Percentiles rank a stretch among this genome's conserved stretches.
Conservation (phyloP, 176 grass and related monocot genomes). For the Canna indica region DNA sequence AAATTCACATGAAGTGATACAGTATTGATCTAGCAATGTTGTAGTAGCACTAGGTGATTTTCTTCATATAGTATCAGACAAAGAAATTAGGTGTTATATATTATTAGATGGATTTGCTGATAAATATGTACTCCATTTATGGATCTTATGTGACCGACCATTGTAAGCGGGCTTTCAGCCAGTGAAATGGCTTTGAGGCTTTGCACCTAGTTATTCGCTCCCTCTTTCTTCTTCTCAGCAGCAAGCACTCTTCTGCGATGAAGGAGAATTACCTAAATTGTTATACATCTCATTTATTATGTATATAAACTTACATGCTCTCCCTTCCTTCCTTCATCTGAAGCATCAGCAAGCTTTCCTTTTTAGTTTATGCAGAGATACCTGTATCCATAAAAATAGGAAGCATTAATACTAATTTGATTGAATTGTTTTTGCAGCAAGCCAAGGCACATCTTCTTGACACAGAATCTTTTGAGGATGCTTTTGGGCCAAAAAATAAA, state of each 20-base stretch:
- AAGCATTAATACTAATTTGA: neutral
- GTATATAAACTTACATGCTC: no score
- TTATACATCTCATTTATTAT: no score
- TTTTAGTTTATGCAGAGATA: no score
- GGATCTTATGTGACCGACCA: neutral
- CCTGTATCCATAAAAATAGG: neutral
- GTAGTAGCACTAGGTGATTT: no score
- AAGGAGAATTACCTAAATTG: no score
- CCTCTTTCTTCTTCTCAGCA: neutral
- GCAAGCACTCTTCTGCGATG: no score
- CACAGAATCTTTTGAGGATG: constrained; percentile 71
- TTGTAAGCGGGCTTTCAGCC: neutral
- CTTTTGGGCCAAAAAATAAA: constrained; percentile 87
- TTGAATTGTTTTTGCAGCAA: constrained; percentile 44
- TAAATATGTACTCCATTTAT: neutral
- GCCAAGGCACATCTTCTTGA: constrained; percentile 85
- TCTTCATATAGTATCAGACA: no score
- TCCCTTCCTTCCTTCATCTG: neutral
- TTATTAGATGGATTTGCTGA: no score
- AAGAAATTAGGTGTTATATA: no score
- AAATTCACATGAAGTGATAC: no score
- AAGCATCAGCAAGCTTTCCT: neutral
- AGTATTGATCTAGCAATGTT: no score
- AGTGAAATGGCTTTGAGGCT: neutral
- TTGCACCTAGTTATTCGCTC: neutral